phyloP scores from a whole-genome alignment of 2,329 filamentous ascomycete genomes.

The Diaporthe helianthi region DNA sequence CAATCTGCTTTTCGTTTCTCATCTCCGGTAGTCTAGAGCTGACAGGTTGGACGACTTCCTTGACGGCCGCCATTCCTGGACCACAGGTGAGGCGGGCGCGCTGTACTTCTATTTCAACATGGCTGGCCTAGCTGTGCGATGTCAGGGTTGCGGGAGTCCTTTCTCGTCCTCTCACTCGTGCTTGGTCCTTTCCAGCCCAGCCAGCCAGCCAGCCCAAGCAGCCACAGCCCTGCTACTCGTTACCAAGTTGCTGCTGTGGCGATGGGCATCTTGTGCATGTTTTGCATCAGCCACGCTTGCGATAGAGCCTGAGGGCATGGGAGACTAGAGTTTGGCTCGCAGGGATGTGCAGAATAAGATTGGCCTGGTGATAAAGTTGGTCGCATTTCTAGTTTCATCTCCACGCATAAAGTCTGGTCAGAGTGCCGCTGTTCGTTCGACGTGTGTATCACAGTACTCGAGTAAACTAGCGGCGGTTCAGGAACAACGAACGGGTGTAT shows the following conservation, averaged over 20 bases:
- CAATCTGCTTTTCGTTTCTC: slow-evolving; percentile 16
- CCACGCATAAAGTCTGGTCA: slow-evolving; percentile 14
- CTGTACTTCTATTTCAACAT: neutral
- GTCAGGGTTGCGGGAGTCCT: neutral
- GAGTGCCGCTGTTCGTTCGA: neutral
- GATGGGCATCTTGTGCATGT: neutral
- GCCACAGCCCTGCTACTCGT: neutral
- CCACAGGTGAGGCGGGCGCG: neutral
- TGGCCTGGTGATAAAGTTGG: slow-evolving; percentile 6
- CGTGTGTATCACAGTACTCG: neutral
- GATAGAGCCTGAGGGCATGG: neutral
- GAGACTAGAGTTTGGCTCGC: neutral
- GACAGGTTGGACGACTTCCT: slow-evolving; percentile 8
- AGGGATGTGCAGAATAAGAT: neutral
- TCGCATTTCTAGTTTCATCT: slow-evolving; percentile 20
- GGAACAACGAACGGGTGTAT: neutral
- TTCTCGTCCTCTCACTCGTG: neutral
- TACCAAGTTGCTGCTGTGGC: neutral
- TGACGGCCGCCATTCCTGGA: slow-evolving; percentile 2
- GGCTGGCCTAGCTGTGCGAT: neutral
- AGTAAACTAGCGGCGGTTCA: neutral
- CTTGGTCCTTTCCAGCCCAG: neutral
- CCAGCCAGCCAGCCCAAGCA: slow-evolving; percentile 4
- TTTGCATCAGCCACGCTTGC: neutral
- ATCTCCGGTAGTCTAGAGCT: slow-evolving; percentile 20